Base-by-base conservation (phyloP, 768 basidiomycete species). In the Podaxis sp. region DNA sequence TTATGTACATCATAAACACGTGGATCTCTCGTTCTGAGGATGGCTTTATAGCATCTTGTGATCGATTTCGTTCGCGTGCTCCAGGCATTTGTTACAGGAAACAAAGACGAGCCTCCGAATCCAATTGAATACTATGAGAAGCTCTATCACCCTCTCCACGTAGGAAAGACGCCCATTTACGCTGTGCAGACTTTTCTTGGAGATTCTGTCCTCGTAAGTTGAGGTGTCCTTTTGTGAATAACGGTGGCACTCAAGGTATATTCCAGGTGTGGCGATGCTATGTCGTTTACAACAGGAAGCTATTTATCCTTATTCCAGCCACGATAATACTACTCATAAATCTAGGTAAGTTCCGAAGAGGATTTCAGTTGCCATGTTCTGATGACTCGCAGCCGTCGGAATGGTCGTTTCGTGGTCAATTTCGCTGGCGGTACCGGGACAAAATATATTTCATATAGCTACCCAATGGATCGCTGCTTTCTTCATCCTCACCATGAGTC, bases 401-500 rank as follows among this genome's bases (percentile, higher is more conserved):
- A 41, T 60, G 13, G 58, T 60, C 10, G 58, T 60, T 15, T 37
- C 36, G 1, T 60, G 58, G 49, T 60, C 58, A 10, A 33, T 60
- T 12, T 60, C 58, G 3, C 26, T 15, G 4, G 58, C 50, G 36
- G 13, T 40, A 20, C 58, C 49, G 5, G 58, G 58, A 15, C 17
- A 24, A n/a, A 36, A 52, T 38, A 60, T 60, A 4, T 60, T 60
- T 36, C 13, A 60, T 22, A 28, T 49, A 15, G 49, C 49, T 20
- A 10, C 50, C 12, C 49, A 51, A 22, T 60, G 20, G 11, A 60
- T 60, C 8, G 13, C 48, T 12, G 48, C 49, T 7, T 60, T 60
- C 49, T 60, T 60, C n/a, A 51, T 60, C 24, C 33, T 60, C n/a
- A 60, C 58, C 3, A 60, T 60, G 58, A 4, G 58, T 17, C 50